A percentile compares a stretch with the other conserved stretches of the same genome.
These are phyloP conservation scores for Psilocybe tampanensis DNA, from an alignment of 768 basidiomycete species.

Conservation along the genomic window DNA sequence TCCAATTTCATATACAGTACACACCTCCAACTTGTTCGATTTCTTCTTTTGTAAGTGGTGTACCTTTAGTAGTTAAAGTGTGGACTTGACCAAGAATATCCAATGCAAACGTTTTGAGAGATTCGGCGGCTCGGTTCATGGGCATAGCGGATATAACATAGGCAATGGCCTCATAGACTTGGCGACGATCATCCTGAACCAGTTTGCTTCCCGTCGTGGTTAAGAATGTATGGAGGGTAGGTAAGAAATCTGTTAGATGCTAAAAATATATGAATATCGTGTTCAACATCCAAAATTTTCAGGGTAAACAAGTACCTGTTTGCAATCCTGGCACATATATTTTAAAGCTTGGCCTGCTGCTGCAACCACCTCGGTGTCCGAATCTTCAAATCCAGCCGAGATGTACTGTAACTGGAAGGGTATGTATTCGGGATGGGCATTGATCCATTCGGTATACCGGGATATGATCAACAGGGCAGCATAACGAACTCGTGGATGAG, in stretches of 20 bases:
- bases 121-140: constrained; percentile 83
- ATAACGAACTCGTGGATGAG: constrained; percentile 91
- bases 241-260: constrained; percentile 91
- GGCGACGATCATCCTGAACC: constrained; percentile 82
- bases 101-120: constrained; percentile 82
- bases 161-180: constrained; percentile 95
- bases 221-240: constrained; percentile 89
- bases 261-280: constrained; percentile 29
- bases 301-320: constrained; percentile 52
- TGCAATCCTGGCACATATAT: constrained; percentile 97
- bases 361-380: constrained; percentile 81
- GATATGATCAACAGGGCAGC: constrained; percentile 94
- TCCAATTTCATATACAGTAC: background rate
- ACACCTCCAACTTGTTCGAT: constrained; percentile 68
- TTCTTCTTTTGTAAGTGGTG: constrained; percentile 68
- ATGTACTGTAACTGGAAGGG: constrained; percentile 87
- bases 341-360: constrained; percentile 97
- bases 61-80: constrained; percentile 53
- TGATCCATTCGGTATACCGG: constrained; percentile 97
- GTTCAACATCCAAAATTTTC: background rate
- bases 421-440: constrained; percentile 85
- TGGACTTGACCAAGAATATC: constrained; percentile 85
- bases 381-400: constrained; percentile 85
- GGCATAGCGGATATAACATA: constrained; percentile 95
- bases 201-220: constrained; percentile 78